Base-by-base conservation (phyloP, 805 yeast genomes). In the Saccharomycopsis sp. region DNA sequence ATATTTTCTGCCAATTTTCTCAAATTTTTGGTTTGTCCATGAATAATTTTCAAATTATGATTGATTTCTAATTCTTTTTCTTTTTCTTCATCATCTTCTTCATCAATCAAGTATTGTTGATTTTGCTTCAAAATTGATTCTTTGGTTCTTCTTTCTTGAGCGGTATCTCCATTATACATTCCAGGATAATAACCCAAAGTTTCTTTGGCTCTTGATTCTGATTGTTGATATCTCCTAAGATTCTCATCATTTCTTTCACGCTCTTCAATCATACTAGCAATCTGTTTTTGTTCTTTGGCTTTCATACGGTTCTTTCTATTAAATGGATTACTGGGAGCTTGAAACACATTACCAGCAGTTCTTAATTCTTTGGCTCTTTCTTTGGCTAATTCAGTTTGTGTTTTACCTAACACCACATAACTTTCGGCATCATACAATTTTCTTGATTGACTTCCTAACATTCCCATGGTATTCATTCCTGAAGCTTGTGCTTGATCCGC, bases 391-490 rank as follows among this genome's bases (percentile, higher is more conserved):
- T 76, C 67, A 44, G 84, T 83, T 56, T 87, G 95, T 3, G 85
- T 79, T 44, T 78, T 81, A 39, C 94, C 85, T 40, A 83, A 62
- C 40, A 82, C 74, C 50, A 89, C 63, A 49, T 79, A 79, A 49
- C 74, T 74, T 56, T 92, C 96, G 17, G 88, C 77, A 52, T 74
- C 76, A 57, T 80, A 83, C 48, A 92, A 65, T 36, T 85, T 69
- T 56, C 87, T 96, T 42, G 92, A 77, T 59, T 92, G 97, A n/a
- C 88, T 74, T 20, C 98, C 98, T 36, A 92, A 69, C 75, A 85
- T 75, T 21, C 96, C 96, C 47, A 89, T 61, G 0, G 96, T 81
- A 56, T 89, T 88, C 47, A 78, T 66, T 28, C 86, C 89, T 4
- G 79, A 67, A 45, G 71, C 72, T 53, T 79, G 86, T 1, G 88